Conservation (phyloP, 1,284 basidiomycete species). For the Schizophyllum amplum region DNA sequence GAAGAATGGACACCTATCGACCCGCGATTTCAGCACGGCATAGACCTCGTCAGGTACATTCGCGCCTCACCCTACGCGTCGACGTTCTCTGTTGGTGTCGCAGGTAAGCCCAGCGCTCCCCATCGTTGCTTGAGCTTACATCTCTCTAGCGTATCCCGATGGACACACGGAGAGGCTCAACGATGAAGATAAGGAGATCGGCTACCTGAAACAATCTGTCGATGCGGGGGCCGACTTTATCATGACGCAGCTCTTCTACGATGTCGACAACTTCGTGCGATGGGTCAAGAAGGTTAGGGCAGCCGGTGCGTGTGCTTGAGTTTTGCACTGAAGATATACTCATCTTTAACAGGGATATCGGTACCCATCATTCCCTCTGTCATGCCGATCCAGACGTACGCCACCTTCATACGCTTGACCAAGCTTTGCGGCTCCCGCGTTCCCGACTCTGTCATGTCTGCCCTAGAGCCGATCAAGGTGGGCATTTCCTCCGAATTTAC, state of each 20-base stretch:
- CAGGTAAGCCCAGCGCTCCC: conserved; percentile 40
- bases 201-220: conserved; percentile 81
- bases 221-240: conserved; percentile 96
- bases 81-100: conserved; percentile 89
- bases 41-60: conserved; percentile 91
- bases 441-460: conserved; percentile 61
- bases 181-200: conserved; percentile 66
- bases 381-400: conserved; percentile 97
- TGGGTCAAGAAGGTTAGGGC: conserved; percentile 72
- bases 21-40: conserved; percentile 78
- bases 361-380: conserved; percentile 93
- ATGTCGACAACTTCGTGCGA: conserved; percentile 74
- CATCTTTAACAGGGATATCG: conserved; percentile 52
- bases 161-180: conserved; percentile 71
- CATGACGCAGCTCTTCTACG: conserved; percentile 97
- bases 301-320: conserved; percentile 43
- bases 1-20: conserved; percentile 90
- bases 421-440: conserved; percentile 84
- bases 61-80: conserved; percentile 71
- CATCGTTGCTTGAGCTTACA: conserved; percentile 1
- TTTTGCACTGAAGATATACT: conserved; percentile 2
- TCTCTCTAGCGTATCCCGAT: conserved; percentile 76
- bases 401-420: conserved; percentile 85
- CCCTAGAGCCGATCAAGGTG: conserved; percentile 77
- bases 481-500: conserved; percentile 20